Conservation (phyloP, 306 rosid species). For the Casuarina equisetifolia region DNA sequence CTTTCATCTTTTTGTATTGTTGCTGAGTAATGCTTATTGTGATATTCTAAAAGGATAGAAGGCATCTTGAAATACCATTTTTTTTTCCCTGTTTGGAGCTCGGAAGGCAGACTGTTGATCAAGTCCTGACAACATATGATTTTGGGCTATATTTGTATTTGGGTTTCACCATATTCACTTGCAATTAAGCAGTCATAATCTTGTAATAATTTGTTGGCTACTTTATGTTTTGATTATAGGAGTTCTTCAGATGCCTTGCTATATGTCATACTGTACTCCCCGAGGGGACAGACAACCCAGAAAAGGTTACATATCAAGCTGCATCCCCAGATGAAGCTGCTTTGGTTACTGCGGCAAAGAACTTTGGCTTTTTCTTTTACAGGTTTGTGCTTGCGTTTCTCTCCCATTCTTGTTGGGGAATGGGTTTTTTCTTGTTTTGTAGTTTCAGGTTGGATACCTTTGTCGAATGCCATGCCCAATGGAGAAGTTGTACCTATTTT, state of each 20-base stretch:
- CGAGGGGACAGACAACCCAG: constrained; percentile 11
- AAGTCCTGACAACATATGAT: neutral
- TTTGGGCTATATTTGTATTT: neutral
- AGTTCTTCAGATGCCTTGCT: constrained; percentile 55
- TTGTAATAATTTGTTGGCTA: constrained; percentile 1
- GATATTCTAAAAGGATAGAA: neutral
- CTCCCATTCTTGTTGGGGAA: neutral
- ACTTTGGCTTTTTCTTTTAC: constrained; percentile 98
- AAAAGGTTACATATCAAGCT: constrained; percentile 19
- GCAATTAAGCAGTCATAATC: neutral
- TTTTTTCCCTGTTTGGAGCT: neutral
- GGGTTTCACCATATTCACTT: neutral
- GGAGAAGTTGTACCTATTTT: neutral
- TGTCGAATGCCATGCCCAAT: neutral
- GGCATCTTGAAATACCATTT: neutral
- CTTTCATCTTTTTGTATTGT: neutral
- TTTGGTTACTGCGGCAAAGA: constrained; percentile 74
- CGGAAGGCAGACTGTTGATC: neutral
- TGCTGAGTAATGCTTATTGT: neutral
- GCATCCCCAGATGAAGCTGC: constrained; percentile 42
- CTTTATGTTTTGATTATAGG: constrained; percentile 29
- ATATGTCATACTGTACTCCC: constrained; percentile 24
- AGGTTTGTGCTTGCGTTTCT: constrained; percentile 52
- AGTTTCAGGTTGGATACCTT: neutral
- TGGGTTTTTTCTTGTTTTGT: neutral